Evolutionary conservation across 2,329 filamentous ascomycete genomes (phyloP), one percentile per base, ranked within the genome.

Genomic region (Hypoxylon sp.): DNA sequence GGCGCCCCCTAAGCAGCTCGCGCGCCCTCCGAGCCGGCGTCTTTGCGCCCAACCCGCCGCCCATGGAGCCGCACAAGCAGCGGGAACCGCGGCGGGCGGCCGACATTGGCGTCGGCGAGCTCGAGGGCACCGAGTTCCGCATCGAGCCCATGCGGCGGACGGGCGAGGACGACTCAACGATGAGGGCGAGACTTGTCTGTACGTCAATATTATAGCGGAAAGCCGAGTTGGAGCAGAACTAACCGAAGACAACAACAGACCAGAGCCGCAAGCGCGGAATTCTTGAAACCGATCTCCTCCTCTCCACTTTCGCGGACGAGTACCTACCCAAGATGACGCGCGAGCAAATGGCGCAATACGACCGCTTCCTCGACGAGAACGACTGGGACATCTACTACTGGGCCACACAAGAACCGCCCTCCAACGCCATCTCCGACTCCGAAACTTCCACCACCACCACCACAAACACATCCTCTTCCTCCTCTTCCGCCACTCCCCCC

Each of bases 341-440:
- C 5, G 81, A 85, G 56, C 92, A 97, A 78, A 90, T 98, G 74
- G 82, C 88, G 75, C 89, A 97, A 81, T 98, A 96, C 84, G 95
- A 98, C 80, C 84, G 87, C 30, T 97, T 99, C 85, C 90, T 99
- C 63, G 96, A 99, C 81, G 96, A 99, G 83, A 99, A 99, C 82
- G 96, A 99, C 84, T 99, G 96, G 96, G 96, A 99, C 80, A 98
- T 99, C 69, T 99, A 99, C 86, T 99, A 99, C 86, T 99, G 96
- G 96, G 94, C 93, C 2, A 99, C 96, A 14, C 96, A 99, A 81
- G 90, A 94, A 74, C 86, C 91, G 11, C 82, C 87, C 64, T 72
- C 79, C 27, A 76, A 82, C 69, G 14, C 68, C 66, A 27, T 69
- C 65, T 25, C 61, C 33, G 17, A 64, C 13, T 22, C 65, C 27